phyloP scores from a whole-genome alignment of 345 rosid genomes.

The Aquilaria malaccensis region DNA sequence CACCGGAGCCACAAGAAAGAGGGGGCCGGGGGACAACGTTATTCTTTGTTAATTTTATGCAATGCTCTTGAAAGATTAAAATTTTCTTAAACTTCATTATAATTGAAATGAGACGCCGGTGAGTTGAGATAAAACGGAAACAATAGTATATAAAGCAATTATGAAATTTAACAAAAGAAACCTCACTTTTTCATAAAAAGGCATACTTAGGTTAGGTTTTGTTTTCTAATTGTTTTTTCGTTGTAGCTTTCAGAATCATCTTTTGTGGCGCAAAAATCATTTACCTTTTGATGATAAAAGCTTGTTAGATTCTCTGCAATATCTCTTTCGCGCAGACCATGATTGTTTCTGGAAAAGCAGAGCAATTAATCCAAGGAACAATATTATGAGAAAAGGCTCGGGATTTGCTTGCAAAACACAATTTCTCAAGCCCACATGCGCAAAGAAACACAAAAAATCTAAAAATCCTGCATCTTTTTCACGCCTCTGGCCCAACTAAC shows the following conservation, averaged over 20 bases:
- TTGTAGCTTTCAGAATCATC: conserved; percentile 1
- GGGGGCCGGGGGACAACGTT: too few species aligned
- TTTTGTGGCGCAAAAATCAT: conserved; percentile 21
- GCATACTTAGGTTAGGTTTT: too few species aligned
- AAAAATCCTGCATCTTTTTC: background rate
- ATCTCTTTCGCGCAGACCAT: conserved; percentile 13
- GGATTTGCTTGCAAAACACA: conserved; percentile 20
- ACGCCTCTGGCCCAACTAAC: background rate
- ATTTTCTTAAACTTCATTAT: too few species aligned
- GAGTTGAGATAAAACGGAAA: too few species aligned
- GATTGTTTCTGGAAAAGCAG: conserved; percentile 5
- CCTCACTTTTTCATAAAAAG: too few species aligned
- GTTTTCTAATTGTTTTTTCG: too few species aligned
- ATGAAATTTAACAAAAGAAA: too few species aligned
- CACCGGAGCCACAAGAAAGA: too few species aligned
- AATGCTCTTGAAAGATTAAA: too few species aligned
- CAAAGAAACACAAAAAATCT: conserved; percentile 5
- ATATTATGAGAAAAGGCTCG: background rate
- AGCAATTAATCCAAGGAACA: background rate
- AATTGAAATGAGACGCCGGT: too few species aligned
- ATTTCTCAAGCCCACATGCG: conserved; percentile 8
- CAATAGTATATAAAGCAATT: too few species aligned
- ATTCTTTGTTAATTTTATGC: too few species aligned
- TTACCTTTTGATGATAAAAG: conserved; percentile 20
- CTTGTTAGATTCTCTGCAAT: conserved; percentile 14